These are phyloP conservation scores for Skeletonema marinoi DNA, from an alignment of 108 stramenopile genomes.

Conservation along the genomic window DNA sequence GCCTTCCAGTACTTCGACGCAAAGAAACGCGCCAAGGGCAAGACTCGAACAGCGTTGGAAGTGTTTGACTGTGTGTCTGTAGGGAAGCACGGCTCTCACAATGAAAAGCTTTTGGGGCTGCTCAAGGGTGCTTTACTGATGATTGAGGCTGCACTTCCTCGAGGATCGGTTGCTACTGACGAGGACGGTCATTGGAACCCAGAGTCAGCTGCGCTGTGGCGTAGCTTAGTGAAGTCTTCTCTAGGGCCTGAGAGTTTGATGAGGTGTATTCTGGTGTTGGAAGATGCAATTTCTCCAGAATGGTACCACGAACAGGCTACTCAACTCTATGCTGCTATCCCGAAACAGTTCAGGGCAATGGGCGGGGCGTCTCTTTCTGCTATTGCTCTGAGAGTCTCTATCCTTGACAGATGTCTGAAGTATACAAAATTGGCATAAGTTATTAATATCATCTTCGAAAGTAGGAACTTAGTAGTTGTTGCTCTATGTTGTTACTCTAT, in stretches of 20 bases:
- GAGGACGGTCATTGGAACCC: slow-evolving; percentile 62
- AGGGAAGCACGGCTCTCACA: slow-evolving; percentile 42
- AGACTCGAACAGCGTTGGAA: slow-evolving; percentile 47
- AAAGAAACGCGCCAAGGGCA: slow-evolving; percentile 63
- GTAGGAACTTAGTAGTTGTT: neutral
- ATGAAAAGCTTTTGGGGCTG: slow-evolving; percentile 58
- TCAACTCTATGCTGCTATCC: slow-evolving; percentile 68
- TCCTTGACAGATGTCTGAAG: slow-evolving; percentile 73
- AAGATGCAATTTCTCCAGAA: slow-evolving; percentile 72
- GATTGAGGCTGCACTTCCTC: slow-evolving; percentile 83
- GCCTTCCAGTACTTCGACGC: slow-evolving; percentile 56
- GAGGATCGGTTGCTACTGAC: slow-evolving; percentile 66
- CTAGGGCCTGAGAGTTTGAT: slow-evolving; percentile 67
- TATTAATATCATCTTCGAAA: neutral
- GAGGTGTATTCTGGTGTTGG: slow-evolving; percentile 68
- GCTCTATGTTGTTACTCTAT: too few species aligned
- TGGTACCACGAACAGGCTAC: slow-evolving; percentile 66
- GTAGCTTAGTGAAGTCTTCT: slow-evolving; percentile 56
- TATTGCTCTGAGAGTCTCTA: slow-evolving; percentile 61
- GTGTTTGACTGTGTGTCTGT: slow-evolving; percentile 52
- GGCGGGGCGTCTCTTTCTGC: slow-evolving; percentile 71
- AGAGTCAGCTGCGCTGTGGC: slow-evolving; percentile 66
- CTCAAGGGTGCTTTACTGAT: slow-evolving; percentile 78
- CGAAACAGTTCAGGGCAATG: slow-evolving; percentile 73
- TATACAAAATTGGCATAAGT: slow-evolving; percentile 60